Evolutionary conservation across 495 filamentous ascomycete genomes (phyloP).

Genomic region (Mytilinidion resinicola): DNA sequence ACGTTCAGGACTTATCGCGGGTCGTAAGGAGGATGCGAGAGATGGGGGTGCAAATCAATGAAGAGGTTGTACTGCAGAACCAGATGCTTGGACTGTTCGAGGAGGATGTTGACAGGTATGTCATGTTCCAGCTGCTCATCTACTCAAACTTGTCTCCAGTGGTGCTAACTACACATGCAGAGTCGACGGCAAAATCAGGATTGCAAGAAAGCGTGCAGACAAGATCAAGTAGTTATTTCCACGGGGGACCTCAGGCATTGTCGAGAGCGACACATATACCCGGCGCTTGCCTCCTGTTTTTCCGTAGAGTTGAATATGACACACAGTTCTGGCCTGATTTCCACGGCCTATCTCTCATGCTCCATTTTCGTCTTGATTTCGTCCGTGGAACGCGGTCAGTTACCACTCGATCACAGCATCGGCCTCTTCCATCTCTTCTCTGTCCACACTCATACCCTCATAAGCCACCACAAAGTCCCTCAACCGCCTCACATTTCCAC

Average conservation of each 20-base stretch:
- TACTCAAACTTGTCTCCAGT: not conserved
- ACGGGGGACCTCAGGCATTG: not conserved
- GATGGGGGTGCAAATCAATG: slow-evolving; percentile 76
- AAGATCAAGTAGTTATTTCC: slow-evolving; percentile 46
- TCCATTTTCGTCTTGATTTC: too few relatives aligned
- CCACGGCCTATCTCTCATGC: too few relatives aligned
- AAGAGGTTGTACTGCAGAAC: slow-evolving; percentile 80
- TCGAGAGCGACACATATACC: not conserved
- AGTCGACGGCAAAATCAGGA: slow-evolving; percentile 66
- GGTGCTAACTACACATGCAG: slow-evolving; percentile 36
- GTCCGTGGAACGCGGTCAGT: too few relatives aligned
- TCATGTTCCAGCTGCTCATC: slow-evolving; percentile 8
- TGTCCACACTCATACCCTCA: too few relatives aligned
- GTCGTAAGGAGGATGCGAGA: slow-evolving; percentile 76
- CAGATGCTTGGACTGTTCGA: slow-evolving; percentile 70
- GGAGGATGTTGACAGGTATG: slow-evolving; percentile 62
- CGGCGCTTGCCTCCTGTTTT: not conserved
- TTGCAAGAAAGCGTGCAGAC: slow-evolving; percentile 75
- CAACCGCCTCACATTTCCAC: too few relatives aligned
- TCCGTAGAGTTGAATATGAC: too few relatives aligned
- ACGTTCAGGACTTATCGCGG: slow-evolving; percentile 67
- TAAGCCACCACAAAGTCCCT: too few relatives aligned
- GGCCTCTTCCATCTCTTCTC: too few relatives aligned
- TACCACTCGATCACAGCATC: too few relatives aligned
- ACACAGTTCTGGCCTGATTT: too few relatives aligned